Base-by-base conservation (phyloP, 768 basidiomycete species). In the Serendipita vermifera region DNA sequence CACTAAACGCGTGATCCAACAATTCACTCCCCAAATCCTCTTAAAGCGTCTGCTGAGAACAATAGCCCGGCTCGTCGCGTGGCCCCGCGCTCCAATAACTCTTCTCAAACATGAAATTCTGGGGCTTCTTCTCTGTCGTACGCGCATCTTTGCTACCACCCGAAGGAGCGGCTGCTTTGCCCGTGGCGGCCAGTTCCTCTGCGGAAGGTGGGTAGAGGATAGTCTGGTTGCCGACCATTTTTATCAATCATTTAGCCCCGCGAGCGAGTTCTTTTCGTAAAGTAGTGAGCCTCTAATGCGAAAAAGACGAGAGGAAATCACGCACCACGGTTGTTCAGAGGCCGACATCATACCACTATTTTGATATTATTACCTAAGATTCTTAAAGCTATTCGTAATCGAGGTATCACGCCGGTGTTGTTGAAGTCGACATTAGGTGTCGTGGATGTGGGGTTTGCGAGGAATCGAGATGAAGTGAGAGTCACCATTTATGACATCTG, bases 41-140 rank as follows among this genome's bases (percentile, higher is more conserved):
- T 69, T 89, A 97, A 57, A 98, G 73, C 0, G 92, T 97, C 41
- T n/a, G n/a, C 64, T 99, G 94, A 3, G 86, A 89, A 62, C 91
- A 93, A 66, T 97, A 98, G 13, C 77, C 75, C 0, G 88, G 84
- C 57, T 96, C 94, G 65, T 92, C 87, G 63, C 87, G 76, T 6
- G 85, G 76, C 1, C 92, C 89, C 14, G 91, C 91, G 35, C 90
- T 92, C 93, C 92, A 94, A 69, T 97, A 98, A 55, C 85, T 87
- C 77, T 93, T 94, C 77, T 98, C 94, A 62, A 97, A 98, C 60
- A 85, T 85, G 70, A 98, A 98, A 0, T 78, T 69, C 80, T 92
- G 85, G 4, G 83, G 78, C 73, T 87, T 94, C 62, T 88, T 82
- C 69, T 96, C 93, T 5, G 86, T 83, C 15, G 90, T 86, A 64